Percentiles rank a stretch among this genome's conserved stretches.
Evolutionary conservation across 495 filamentous ascomycete species (phyloP).

Genomic region (Evernia prunastri): DNA sequence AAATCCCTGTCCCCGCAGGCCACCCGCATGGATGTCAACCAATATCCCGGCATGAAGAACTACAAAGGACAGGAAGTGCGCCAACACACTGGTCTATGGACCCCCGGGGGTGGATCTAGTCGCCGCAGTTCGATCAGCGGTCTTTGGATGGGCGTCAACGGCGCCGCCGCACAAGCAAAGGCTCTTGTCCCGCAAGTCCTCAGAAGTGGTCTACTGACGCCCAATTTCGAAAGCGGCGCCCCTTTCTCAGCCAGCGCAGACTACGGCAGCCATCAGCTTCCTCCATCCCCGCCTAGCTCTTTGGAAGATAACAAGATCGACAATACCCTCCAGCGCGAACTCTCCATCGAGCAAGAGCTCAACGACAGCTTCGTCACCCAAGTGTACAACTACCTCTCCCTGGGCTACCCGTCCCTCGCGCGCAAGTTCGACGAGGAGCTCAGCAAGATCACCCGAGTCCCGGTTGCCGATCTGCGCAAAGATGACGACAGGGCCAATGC

Average conservation of each 20-base stretch:
- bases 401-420: slow-evolving; percentile 81
- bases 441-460: slow-evolving; percentile 64
- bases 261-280: slow-evolving; percentile 8
- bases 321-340: slow-evolving; percentile 44
- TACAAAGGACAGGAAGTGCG: slow-evolving; percentile 8
- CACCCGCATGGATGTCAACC: slow-evolving; percentile 67
- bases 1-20: slow-evolving; percentile 69
- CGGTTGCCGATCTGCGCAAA: slow-evolving; percentile 56
- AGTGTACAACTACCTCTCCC: slow-evolving; percentile 90
- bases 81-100: slow-evolving; percentile 40
- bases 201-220: slow-evolving; percentile 27
- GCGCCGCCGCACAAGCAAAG: slow-evolving; percentile 12
- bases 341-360: slow-evolving; percentile 59
- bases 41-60: slow-evolving; percentile 44
- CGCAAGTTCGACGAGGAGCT: slow-evolving; percentile 77
- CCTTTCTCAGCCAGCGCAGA: slow-evolving; percentile 11
- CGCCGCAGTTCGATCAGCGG: slow-evolving; percentile 40
- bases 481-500: slow-evolving; percentile 55
- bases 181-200: slow-evolving; percentile 14
- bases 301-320: slow-evolving; percentile 30
- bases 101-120: slow-evolving; percentile 26
- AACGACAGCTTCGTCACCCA: slow-evolving; percentile 83
- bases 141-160: slow-evolving; percentile 63
- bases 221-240: slow-evolving; percentile 22
- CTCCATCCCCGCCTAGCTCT: slow-evolving; percentile 16